A percentile compares a stretch with the other conserved stretches of the same genome.
phyloP scores from a whole-genome alignment of 2,329 filamentous ascomycete genomes.

The Penicillium polonicum region DNA sequence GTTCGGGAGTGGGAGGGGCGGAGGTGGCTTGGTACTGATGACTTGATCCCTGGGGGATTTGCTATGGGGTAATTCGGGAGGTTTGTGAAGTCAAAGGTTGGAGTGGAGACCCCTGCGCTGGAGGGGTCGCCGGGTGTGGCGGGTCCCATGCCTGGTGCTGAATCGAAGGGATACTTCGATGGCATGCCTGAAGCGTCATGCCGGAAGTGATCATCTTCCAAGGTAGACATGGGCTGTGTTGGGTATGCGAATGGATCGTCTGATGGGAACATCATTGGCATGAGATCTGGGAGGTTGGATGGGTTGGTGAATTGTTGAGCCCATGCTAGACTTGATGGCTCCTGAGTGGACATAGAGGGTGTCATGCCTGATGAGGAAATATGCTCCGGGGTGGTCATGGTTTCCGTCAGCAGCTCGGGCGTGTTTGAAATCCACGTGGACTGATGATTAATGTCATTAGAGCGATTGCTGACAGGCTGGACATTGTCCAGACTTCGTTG shows the following conservation, averaged over 20 bases:
- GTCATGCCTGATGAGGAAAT: slow-evolving; percentile 21
- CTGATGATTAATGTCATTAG: slow-evolving; percentile 20
- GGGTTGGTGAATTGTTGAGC: slow-evolving; percentile 36
- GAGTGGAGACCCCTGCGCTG: slow-evolving; percentile 21
- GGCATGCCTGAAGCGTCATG: slow-evolving; percentile 25
- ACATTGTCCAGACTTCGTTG: slow-evolving; percentile 36
- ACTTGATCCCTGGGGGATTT: slow-evolving; percentile 22
- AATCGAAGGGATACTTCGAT: slow-evolving; percentile 27
- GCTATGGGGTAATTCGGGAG: slow-evolving; percentile 28
- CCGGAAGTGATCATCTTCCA: slow-evolving; percentile 45
- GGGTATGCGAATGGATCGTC: slow-evolving; percentile 53
- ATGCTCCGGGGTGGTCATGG: slow-evolving; percentile 32
- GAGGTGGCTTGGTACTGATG: slow-evolving; percentile 32
- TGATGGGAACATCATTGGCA: slow-evolving; percentile 53
- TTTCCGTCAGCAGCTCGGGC: slow-evolving; percentile 31
- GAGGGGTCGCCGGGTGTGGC: slow-evolving; percentile 18
- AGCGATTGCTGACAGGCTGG: slow-evolving; percentile 19
- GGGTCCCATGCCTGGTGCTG: slow-evolving; percentile 17
- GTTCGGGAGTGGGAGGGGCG: slow-evolving; percentile 25
- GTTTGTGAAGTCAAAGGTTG: slow-evolving; percentile 32
- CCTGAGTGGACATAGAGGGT: slow-evolving; percentile 24
- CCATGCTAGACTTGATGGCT: slow-evolving; percentile 29
- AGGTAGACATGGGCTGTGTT: slow-evolving; percentile 49
- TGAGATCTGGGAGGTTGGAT: slow-evolving; percentile 46
- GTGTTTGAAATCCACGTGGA: slow-evolving; percentile 30